Evolutionary conservation across 768 basidiomycete genomes (phyloP).

Genomic region (Phlebiopsis flavidoalba): DNA sequence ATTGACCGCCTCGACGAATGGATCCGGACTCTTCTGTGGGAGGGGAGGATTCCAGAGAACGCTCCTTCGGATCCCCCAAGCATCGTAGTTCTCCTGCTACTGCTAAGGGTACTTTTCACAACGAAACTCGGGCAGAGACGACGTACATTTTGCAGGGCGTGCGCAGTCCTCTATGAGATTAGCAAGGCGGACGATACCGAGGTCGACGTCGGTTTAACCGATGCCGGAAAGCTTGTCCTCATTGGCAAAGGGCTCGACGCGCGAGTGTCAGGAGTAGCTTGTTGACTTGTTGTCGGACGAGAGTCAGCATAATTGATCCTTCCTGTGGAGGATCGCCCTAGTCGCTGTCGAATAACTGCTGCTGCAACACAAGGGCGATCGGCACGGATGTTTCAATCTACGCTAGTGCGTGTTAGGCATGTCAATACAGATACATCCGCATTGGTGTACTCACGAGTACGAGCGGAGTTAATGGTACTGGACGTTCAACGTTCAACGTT

Average conservation of each 20-base stretch:
- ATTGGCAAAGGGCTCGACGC: constrained; percentile 78
- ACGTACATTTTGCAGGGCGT: constrained; percentile 88
- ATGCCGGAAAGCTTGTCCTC: constrained; percentile 76
- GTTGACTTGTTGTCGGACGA: constrained; percentile 18
- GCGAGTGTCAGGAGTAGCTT: constrained; percentile 51
- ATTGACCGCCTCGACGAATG: constrained; percentile 65
- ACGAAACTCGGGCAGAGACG: constrained; percentile 45
- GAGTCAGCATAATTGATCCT: not conserved
- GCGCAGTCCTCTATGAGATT: constrained; percentile 83
- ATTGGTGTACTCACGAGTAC: not conserved
- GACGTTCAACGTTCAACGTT: too few relatives aligned
- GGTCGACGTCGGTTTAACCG: constrained; percentile 44
- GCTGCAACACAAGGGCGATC: not conserved
- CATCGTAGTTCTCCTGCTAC: constrained; percentile 69
- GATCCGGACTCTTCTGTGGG: constrained; percentile 84
- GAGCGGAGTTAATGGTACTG: not conserved
- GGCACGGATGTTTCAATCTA: not conserved
- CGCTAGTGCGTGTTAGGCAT: not conserved
- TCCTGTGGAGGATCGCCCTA: not conserved
- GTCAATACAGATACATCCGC: not conserved
- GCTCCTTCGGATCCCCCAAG: constrained; percentile 4
- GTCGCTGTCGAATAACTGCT: not conserved
- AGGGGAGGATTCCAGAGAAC: constrained; percentile 42
- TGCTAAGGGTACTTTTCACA: constrained; percentile 83
- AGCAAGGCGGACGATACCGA: constrained; percentile 32